Conservation (phyloP, 768 basidiomycete species). For the Mycena epipterygia region DNA sequence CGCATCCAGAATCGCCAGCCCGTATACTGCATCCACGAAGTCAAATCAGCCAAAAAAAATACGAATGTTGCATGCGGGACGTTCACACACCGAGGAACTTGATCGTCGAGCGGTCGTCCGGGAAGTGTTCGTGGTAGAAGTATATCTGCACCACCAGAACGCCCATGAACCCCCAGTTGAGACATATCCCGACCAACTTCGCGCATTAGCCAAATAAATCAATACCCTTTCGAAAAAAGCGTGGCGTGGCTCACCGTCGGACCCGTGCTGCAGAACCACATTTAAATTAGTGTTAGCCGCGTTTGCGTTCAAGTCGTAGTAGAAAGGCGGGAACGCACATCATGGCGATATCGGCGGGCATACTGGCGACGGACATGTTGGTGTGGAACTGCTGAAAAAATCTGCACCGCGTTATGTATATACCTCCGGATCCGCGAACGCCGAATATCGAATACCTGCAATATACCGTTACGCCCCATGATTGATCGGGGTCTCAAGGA, state of each 20-base stretch:
- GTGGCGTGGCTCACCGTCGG: conserved; percentile 7
- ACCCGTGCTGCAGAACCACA: conserved; percentile 2
- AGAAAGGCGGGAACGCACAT: conserved; percentile 5
- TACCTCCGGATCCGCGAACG: too few relatives aligned
- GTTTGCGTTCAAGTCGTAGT: not conserved
- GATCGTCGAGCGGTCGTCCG: conserved; percentile 1
- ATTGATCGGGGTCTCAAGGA: too few relatives aligned
- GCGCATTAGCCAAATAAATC: too few relatives aligned
- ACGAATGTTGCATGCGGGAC: not conserved
- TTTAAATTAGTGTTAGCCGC: not conserved
- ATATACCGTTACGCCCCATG: too few relatives aligned
- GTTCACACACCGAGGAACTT: conserved; percentile 21
- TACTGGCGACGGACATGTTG: conserved; percentile 3
- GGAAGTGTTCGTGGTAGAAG: conserved; percentile 18
- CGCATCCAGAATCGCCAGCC: conserved; percentile 36
- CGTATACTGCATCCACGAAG: conserved; percentile 30
- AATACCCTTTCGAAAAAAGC: not conserved
- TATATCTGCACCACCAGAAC: conserved; percentile 17
- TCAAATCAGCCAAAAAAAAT: not conserved
- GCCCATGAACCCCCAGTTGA: conserved; percentile 31
- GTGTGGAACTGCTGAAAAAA: not conserved
- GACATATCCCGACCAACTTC: conserved; percentile 24
- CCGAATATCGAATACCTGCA: too few relatives aligned
- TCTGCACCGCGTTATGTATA: too few relatives aligned
- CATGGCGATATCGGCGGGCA: conserved; percentile 17